Base-by-base conservation (phyloP, 164 flowering plant genomes). In the Stephania japonica region DNA sequence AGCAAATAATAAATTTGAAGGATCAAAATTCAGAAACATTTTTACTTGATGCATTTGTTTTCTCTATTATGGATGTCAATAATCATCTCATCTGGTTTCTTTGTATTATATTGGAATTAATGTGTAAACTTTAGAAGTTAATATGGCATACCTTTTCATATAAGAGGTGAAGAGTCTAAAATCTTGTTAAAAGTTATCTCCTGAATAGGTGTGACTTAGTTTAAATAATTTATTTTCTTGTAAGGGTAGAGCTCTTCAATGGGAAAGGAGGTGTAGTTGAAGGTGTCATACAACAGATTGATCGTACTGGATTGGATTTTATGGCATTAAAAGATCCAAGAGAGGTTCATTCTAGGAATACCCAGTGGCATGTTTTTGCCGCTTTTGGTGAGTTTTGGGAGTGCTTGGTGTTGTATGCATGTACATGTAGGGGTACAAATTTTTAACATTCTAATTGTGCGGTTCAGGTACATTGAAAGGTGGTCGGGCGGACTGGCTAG, bases 161-260 rank as follows among this genome's bases (percentile, higher is more conserved):
- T 32, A 32, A 32, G 38, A 32, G 38, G 38, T 1, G 38, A 32
- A 32, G 38, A 53, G 61, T 53, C 61, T 53, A 16, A 13, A 4
- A 53, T 53, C 18, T 53, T 53, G 56, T 4, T 13, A 13, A 7
- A 53, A 53, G 61, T 53, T 53, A 5, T 19, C 11, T 13, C 6
- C 61, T 13, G 61, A 10, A 53, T 16, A 53, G 61, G 6, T 53
- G 14, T 5, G 4, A 16, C 61, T 53, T 53, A 53, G 50, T 44
- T 8, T 53, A 13, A 16, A 53, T 53, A 53, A 53, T 53, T 12
- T 53, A 13, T 53, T 78, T 71, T 25, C 73, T 62, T 88, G 85
- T 79, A 82, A 93, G 98, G 92, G 81, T 92, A 82, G 98, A 92
- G 86, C 97, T 95, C 79, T 95, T 95, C 79, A 86, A 92, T 85